Base-by-base conservation (phyloP, 2,329 filamentous ascomycete species). In the Pseudogymnoascus sp. region DNA sequence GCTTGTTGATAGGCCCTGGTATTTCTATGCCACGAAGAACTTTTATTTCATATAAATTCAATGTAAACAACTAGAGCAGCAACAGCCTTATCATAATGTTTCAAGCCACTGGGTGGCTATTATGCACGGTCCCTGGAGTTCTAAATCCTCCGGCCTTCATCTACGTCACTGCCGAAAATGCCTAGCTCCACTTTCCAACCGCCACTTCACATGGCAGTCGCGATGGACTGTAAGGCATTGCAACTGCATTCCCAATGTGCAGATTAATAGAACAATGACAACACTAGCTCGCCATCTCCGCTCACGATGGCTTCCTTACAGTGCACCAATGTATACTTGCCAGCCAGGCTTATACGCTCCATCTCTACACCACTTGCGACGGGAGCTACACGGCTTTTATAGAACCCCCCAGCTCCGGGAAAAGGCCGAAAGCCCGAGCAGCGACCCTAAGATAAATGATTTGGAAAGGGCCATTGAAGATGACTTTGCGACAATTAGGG, bases 401-500 rank as follows among this genome's bases (percentile, higher is more conserved):
- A 59, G 25, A 4, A 18, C n/a, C 42, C 33, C 18, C 36, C 31
- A 60, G 60, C 37, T 60, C 27, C 27, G 40, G 36, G 36, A 65
- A 42, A 61, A 64, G 25, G 52, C 63, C 31, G 62, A 65, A 29
- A 65, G 45, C 36, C 58, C 61, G 9, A 61, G 62, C 55, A 63
- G 63, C 70, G 80, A 83, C 66, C 79, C 80, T 15, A 79, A 79
- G 59, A 71, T 83, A 36, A 75, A 77, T 61, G 74, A 80, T 59
- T 69, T 83, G 42, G 83, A 81, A 25, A 77, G 76, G 39, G 71
- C 78, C 0, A 84, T 87, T 66, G 75, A 79, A 66, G 82, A 87
- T 71, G 81, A 87, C 67, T 88, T 83, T 72, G 84, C 85, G 5
- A 75, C 76, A 5, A 75, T 88, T 59, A 77, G 81, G 58, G 76